Evolutionary conservation across 2,329 filamentous ascomycete species (phyloP).

Genomic region (Penicillium oxalicum): DNA sequence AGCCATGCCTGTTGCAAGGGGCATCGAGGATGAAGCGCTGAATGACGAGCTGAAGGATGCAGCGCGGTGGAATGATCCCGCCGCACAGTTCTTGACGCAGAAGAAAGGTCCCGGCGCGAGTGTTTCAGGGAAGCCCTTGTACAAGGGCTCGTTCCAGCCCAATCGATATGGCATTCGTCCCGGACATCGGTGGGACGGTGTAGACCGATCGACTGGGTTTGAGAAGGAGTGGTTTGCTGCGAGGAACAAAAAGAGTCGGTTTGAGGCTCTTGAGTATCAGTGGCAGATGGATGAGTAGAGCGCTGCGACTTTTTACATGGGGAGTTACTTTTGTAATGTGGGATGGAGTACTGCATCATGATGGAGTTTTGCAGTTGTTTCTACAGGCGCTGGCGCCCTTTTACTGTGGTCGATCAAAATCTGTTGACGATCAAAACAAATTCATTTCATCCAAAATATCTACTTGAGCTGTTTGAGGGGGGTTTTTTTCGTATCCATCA

Average conservation of each 20-base stretch:
- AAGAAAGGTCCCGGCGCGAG: conserved; percentile 42
- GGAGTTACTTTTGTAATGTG: no score
- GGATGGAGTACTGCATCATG: conserved; percentile 5
- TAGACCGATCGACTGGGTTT: conserved; percentile 89
- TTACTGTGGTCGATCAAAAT: not conserved
- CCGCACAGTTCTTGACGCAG: conserved; percentile 67
- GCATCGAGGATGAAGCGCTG: conserved; percentile 77
- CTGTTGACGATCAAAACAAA: no score
- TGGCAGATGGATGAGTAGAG: conserved; percentile 91
- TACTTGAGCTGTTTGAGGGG: no score
- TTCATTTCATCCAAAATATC: no score
- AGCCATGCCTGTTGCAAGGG: conserved; percentile 71
- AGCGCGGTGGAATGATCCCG: conserved; percentile 90
- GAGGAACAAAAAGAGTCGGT: conserved; percentile 68
- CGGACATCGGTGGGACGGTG: conserved; percentile 93
- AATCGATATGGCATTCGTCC: conserved; percentile 92
- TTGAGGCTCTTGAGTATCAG: conserved; percentile 75
- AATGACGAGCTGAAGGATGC: conserved; percentile 74
- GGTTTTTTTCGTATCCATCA: no score
- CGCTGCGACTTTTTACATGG: not conserved
- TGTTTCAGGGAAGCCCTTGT: conserved; percentile 58
- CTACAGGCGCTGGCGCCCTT: conserved; percentile 6
- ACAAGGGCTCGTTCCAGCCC: conserved; percentile 72
- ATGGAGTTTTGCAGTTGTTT: conserved; percentile 4
- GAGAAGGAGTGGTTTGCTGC: conserved; percentile 90